A percentile compares a stretch with the other conserved stretches of the same genome.
Conservation (phyloP, 148 eudicot genomes). For the Gaultheria prostrata region DNA sequence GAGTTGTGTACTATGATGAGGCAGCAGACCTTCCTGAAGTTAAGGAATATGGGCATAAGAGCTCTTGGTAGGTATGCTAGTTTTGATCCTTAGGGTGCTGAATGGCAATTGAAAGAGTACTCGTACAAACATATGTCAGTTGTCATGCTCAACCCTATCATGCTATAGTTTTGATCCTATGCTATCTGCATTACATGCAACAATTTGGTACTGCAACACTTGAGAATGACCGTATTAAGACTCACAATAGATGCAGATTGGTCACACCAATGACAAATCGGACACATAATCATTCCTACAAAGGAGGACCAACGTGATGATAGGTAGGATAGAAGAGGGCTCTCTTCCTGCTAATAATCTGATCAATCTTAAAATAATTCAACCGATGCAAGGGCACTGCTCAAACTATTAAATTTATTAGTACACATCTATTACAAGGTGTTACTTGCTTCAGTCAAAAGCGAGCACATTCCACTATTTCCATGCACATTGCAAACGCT, state of each 20-base stretch:
- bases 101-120: neutral
- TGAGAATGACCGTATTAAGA: neutral
- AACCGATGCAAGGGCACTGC: neutral
- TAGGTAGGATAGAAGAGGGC: neutral
- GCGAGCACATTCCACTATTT: neutral
- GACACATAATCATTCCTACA: neutral
- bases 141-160: neutral
- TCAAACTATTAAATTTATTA: neutral
- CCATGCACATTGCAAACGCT: neutral
- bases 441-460: neutral
- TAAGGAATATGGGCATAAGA: neutral
- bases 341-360: neutral
- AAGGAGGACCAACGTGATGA: neutral
- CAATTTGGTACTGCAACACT: neutral
- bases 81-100: neutral
- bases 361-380: neutral
- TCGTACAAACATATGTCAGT: neutral
- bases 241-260: neutral
- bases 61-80: neutral
- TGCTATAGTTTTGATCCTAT: too few relatives aligned
- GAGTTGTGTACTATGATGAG: neutral
- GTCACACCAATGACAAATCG: neutral
- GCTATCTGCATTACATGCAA: neutral
- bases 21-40: neutral
- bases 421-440: neutral